phyloP scores from a whole-genome alignment of 129 eudicot species.

The Pseudognaphalium luteoalbum region DNA sequence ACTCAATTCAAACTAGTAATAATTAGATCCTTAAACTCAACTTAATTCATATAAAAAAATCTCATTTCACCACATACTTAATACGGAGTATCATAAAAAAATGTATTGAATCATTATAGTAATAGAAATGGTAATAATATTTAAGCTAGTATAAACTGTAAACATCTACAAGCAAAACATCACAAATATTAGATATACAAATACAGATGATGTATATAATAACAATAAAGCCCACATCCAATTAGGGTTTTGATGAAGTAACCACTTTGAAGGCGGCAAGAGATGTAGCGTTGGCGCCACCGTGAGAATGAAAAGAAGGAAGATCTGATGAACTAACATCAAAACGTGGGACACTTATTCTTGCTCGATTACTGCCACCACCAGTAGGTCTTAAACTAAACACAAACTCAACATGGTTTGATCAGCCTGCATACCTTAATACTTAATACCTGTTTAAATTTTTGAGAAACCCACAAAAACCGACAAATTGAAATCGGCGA shows the following conservation, averaged over 20 bases:
- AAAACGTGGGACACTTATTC: constrained; percentile 63
- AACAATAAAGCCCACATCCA: constrained; percentile 46
- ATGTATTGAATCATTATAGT: neutral
- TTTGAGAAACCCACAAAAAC: constrained; percentile 9
- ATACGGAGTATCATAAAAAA: constrained; percentile 1
- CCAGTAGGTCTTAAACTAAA: constrained; percentile 99
- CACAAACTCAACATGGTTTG: constrained; percentile 80
- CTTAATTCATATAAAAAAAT: constrained; percentile 9
- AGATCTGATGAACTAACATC: constrained; percentile 72
- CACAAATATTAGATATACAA: no score
- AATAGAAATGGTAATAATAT: neutral
- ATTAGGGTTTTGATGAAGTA: constrained; percentile 17
- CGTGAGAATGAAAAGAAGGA: constrained; percentile 75
- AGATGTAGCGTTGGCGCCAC: constrained; percentile 44
- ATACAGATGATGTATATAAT: no score
- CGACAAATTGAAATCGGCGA: constrained; percentile 35
- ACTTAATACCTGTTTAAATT: constrained; percentile 21
- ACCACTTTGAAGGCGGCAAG: constrained; percentile 63
- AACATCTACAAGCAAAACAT: no score
- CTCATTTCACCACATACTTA: neutral
- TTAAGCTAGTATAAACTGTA: no score
- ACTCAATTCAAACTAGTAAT: neutral
- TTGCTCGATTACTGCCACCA: constrained; percentile 80
- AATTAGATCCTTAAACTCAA: neutral
- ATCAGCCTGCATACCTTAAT: constrained; percentile 92